A percentile compares a stretch with the other conserved stretches of the same genome.
These are phyloP conservation scores for Wickerhamomyces hampshirensis DNA, from an alignment of 805 yeast genomes.

Conservation along the genomic window DNA sequence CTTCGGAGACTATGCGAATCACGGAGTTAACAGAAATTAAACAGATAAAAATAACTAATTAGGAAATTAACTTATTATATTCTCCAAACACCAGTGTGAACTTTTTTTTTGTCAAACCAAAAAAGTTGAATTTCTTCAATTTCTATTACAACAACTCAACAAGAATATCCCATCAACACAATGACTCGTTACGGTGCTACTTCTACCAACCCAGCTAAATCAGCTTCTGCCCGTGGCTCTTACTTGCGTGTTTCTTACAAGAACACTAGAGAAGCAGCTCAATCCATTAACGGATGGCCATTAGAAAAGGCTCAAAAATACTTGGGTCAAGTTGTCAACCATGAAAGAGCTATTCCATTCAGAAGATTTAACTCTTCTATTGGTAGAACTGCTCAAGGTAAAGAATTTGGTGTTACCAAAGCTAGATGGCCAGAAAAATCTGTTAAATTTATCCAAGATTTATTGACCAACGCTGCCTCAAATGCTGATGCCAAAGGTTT, in stretches of 20 bases:
- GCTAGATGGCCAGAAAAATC: slow-evolving; percentile 99
- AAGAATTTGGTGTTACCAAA: slow-evolving; percentile 99
- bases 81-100: neutral
- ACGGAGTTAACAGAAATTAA: neutral
- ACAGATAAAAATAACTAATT: neutral
- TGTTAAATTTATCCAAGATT: slow-evolving; percentile 90
- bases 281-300: slow-evolving; percentile 98
- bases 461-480: slow-evolving; percentile 95
- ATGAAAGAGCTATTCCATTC: slow-evolving; percentile 99
- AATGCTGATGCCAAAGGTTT: slow-evolving; percentile 99
- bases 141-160: slow-evolving; percentile 1
- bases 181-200: slow-evolving; percentile 99
- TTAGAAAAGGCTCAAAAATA: slow-evolving; percentile 92
- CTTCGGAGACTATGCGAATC: too few species aligned
- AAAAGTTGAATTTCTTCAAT: neutral
- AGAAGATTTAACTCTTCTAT: slow-evolving; percentile 94
- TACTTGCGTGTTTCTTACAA: slow-evolving; percentile 99
- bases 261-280: slow-evolving; percentile 99
- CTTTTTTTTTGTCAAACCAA: neutral
- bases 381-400: slow-evolving; percentile 99
- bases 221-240: slow-evolving; percentile 99
- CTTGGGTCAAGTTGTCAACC: slow-evolving; percentile 94
- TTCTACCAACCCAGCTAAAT: slow-evolving; percentile 98
- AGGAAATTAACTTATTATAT: neutral
- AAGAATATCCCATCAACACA: slow-evolving; percentile 21